phyloP scores from a whole-genome alignment of 1,284 basidiomycete species.

The Vanrija pseudolonga region DNA sequence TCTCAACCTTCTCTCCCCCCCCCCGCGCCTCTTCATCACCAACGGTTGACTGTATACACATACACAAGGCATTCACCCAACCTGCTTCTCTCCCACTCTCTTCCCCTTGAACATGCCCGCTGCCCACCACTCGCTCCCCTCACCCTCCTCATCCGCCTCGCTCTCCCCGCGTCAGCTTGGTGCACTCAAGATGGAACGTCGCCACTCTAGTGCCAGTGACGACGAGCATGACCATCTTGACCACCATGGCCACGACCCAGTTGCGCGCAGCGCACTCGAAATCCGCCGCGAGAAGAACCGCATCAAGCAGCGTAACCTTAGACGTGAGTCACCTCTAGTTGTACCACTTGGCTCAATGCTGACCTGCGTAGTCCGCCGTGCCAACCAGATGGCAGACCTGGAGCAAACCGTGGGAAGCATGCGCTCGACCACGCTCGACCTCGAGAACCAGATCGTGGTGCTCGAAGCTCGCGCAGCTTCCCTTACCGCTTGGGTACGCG shows the following conservation, averaged over 20 bases:
- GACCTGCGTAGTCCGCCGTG: slow-evolving; percentile 29
- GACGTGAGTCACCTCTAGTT: slow-evolving; percentile 23
- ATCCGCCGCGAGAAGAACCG: slow-evolving; percentile 36
- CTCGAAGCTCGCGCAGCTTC: slow-evolving; percentile 21
- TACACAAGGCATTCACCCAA: neutral
- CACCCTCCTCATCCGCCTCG: slow-evolving; percentile 10
- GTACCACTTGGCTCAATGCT: neutral
- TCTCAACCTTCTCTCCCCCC: neutral
- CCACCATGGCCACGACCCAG: neutral
- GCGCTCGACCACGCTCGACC: slow-evolving; percentile 17
- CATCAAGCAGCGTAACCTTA: slow-evolving; percentile 37
- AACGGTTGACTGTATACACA: neutral
- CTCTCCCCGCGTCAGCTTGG: slow-evolving; percentile 9
- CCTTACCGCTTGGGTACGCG: slow-evolving; percentile 31
- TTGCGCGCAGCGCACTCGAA: slow-evolving; percentile 19
- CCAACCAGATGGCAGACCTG: slow-evolving; percentile 39
- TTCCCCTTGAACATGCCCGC: slow-evolving; percentile 3
- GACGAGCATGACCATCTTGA: slow-evolving; percentile 5
- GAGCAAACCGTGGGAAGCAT: slow-evolving; percentile 25
- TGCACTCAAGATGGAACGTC: slow-evolving; percentile 7
- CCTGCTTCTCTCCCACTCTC: neutral
- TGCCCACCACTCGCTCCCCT: slow-evolving; percentile 10
- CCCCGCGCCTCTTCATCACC: neutral
- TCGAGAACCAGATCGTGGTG: slow-evolving; percentile 16
- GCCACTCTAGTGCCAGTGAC: slow-evolving; percentile 4